phyloP scores from a whole-genome alignment of 2,329 filamentous ascomycete species.

The Zelopaecilomyces penicillatus region DNA sequence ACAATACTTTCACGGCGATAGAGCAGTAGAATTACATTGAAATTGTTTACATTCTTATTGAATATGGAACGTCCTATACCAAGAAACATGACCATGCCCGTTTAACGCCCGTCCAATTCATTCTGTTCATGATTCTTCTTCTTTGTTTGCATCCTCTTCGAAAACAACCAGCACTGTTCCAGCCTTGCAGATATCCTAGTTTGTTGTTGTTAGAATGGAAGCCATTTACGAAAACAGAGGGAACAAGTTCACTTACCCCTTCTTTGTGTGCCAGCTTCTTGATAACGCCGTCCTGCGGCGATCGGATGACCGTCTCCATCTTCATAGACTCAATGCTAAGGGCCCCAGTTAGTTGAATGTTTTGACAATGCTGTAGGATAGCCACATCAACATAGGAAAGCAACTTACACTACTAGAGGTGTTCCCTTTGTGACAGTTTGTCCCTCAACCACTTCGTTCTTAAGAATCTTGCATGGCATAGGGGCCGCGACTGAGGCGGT shows the following conservation, averaged over 20 bases:
- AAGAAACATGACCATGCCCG: conserved; percentile 5
- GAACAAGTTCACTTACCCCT: conserved; percentile 47
- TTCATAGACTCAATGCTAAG: conserved; percentile 75
- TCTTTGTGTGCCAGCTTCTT: conserved; percentile 66
- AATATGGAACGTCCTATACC: conserved; percentile 1
- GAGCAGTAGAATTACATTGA: too few relatives aligned
- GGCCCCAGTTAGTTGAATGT: not conserved
- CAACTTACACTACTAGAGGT: conserved; percentile 68
- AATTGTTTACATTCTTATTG: not conserved
- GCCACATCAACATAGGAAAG: not conserved
- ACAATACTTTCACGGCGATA: too few relatives aligned
- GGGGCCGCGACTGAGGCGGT: conserved; percentile 80
- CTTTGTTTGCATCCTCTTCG: conserved; percentile 39
- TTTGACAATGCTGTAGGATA: conserved; percentile 24
- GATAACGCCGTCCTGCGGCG: conserved; percentile 62
- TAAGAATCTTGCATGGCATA: conserved; percentile 95
- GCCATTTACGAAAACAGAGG: not conserved
- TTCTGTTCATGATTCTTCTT: conserved; percentile 15
- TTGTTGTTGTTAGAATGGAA: conserved; percentile 10
- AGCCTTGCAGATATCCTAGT: conserved; percentile 67
- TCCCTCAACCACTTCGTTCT: conserved; percentile 79
- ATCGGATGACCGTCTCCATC: conserved; percentile 79
- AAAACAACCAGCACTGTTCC: conserved; percentile 69
- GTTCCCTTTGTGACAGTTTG: conserved; percentile 78
- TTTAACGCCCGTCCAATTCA: conserved; percentile 10